Percentiles rank a stretch among this genome's conserved stretches.
Conservation (phyloP, 2,329 filamentous ascomycete genomes). For the Microsporum audouinii region DNA sequence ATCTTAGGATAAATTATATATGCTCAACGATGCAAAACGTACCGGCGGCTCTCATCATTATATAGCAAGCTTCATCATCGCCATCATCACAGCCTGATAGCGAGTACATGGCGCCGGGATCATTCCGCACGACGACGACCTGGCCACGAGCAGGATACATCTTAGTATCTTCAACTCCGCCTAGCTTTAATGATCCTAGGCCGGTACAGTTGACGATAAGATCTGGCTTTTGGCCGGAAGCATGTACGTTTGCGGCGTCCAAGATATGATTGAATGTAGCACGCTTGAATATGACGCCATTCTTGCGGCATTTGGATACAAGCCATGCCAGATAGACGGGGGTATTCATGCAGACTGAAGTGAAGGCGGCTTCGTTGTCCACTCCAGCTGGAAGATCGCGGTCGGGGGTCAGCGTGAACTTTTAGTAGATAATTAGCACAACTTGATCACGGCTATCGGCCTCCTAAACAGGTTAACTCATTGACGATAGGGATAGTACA, state of each 20-base stretch:
- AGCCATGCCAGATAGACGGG: slow-evolving; percentile 81
- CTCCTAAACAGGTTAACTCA: not conserved
- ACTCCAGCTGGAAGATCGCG: slow-evolving; percentile 51
- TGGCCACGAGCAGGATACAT: slow-evolving; percentile 73
- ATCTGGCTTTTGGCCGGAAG: slow-evolving; percentile 47
- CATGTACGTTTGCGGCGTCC: slow-evolving; percentile 54
- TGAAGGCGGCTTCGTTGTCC: slow-evolving; percentile 64
- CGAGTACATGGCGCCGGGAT: slow-evolving; percentile 56
- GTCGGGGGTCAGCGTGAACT: slow-evolving; percentile 52
- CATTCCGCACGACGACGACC: slow-evolving; percentile 71
- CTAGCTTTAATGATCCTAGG: slow-evolving; percentile 60
- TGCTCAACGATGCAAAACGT: not conserved
- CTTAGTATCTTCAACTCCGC: slow-evolving; percentile 64
- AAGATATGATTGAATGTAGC: slow-evolving; percentile 56
- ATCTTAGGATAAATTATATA: not conserved
- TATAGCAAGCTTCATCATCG: slow-evolving; percentile 60
- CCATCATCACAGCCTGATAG: slow-evolving; percentile 64
- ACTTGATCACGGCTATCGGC: not conserved
- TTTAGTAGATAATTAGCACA: not conserved
- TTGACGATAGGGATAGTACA: slow-evolving; percentile 25
- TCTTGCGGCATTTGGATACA: slow-evolving; percentile 62
- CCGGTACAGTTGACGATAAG: slow-evolving; percentile 79
- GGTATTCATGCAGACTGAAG: slow-evolving; percentile 83
- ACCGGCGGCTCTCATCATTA: slow-evolving; percentile 62
- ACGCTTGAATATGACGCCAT: slow-evolving; percentile 58